These are phyloP conservation scores for Brassica carinata DNA, from an alignment of 345 rosid species.

Conservation along the genomic window DNA sequence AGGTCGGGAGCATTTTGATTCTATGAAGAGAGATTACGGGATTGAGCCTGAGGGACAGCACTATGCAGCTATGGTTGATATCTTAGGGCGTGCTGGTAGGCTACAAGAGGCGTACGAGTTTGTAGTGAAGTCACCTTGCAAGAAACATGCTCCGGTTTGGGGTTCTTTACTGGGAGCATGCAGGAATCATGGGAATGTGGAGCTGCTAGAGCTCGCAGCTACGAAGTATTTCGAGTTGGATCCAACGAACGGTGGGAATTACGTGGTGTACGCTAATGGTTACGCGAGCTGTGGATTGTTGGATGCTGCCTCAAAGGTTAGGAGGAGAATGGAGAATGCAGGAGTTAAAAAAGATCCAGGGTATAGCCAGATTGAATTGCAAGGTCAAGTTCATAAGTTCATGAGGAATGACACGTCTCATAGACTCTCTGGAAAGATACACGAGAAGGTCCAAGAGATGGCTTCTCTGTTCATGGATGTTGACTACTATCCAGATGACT, in stretches of 20 bases:
- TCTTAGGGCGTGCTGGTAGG: conserved; percentile 70
- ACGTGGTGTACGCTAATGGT: conserved; percentile 65
- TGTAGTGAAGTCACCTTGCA: conserved; percentile 56
- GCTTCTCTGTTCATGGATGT: conserved; percentile 51
- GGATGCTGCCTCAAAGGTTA: conserved; percentile 63
- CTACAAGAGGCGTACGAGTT: conserved; percentile 64
- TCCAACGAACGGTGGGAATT: conserved; percentile 63
- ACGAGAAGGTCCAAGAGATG: conserved; percentile 49
- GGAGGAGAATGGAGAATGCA: conserved; percentile 52
- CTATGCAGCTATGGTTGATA: conserved; percentile 73
- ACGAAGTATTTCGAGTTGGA: conserved; percentile 58
- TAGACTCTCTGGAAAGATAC: conserved; percentile 46
- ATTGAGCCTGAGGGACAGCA: conserved; percentile 61
- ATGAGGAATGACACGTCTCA: conserved; percentile 59
- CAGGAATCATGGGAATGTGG: conserved; percentile 61
- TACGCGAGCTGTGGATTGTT: conserved; percentile 63
- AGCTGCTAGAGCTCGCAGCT: conserved; percentile 57
- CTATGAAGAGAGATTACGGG: conserved; percentile 60
- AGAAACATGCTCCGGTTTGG: conserved; percentile 64
- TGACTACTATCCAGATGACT: conserved; percentile 34
- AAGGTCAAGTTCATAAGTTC: conserved; percentile 56
- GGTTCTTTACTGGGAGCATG: conserved; percentile 76
- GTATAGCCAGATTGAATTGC: conserved; percentile 66
- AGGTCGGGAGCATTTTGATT: conserved; percentile 54
- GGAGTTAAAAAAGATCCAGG: conserved; percentile 65